Conservation (phyloP, 2,329 filamentous ascomycete genomes). For the Diaporthe vaccinii region DNA sequence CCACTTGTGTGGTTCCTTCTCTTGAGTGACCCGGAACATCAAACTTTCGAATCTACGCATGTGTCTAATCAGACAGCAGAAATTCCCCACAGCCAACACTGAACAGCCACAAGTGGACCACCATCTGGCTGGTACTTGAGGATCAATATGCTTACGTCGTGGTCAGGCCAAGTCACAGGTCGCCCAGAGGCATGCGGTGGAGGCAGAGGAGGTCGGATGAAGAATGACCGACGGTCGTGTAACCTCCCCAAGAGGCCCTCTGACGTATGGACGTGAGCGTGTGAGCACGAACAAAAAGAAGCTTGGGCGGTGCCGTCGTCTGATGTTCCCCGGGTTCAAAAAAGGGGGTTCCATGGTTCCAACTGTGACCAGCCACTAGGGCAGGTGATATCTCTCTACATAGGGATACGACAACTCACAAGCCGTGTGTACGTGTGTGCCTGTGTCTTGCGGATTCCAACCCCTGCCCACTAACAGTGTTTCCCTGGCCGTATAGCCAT, state of each 20-base stretch:
- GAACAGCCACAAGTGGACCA: background rate
- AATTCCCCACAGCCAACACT: background rate
- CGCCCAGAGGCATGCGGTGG: background rate
- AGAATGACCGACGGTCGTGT: conserved; percentile 18
- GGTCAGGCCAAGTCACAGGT: conserved; percentile 17
- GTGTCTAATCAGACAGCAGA: background rate
- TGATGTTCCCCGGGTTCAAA: conserved; percentile 24
- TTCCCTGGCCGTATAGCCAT: background rate
- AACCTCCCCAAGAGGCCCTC: background rate
- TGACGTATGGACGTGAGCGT: background rate
- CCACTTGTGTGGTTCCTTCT: background rate
- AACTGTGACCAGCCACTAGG: background rate
- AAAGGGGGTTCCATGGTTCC: conserved; percentile 11
- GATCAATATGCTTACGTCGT: background rate
- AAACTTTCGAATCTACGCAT: background rate
- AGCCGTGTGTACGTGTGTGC: background rate
- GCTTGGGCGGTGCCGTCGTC: conserved; percentile 4
- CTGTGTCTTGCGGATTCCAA: conserved; percentile 11
- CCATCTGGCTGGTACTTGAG: background rate
- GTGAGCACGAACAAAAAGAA: conserved; percentile 16
- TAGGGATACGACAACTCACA: background rate
- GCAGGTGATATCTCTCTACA: conserved; percentile 4
- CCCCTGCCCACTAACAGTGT: conserved; percentile 1
- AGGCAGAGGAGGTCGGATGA: conserved; percentile 15
- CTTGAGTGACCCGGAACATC: background rate